A percentile compares a stretch with the other conserved stretches of the same genome.
phyloP scores from a whole-genome alignment of 148 eudicot species.

The Linanthus parryae region DNA sequence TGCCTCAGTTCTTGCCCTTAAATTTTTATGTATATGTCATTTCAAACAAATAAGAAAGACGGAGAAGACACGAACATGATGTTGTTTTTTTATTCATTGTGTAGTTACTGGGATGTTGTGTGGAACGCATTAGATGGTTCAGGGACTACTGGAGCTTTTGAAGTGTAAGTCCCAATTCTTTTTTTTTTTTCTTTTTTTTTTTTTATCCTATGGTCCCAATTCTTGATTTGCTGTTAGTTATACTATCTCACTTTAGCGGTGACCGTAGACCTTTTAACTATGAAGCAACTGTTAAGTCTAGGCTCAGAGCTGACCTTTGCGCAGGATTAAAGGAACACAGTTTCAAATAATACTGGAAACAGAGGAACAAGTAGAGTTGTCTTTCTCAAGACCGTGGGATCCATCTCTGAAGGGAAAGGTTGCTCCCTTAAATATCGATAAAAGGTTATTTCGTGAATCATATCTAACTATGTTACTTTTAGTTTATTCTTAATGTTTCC shows the following conservation, averaged over 20 bases:
- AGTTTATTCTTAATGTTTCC: neutral
- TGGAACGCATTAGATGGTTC: conserved; percentile 37
- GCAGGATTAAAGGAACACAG: conserved; percentile 63
- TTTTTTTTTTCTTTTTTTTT: neutral
- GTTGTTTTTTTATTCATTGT: neutral
- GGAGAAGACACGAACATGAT: neutral
- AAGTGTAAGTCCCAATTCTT: conserved; percentile 25
- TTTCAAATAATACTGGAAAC: conserved; percentile 52
- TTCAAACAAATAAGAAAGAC: neutral
- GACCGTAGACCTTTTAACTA: too few species aligned
- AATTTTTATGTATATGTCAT: too few species aligned
- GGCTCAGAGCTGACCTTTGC: conserved; percentile 4
- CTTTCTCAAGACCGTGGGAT: conserved; percentile 84
- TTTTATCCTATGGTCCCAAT: neutral
- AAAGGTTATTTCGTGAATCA: conserved; percentile 36
- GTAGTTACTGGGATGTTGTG: conserved; percentile 39
- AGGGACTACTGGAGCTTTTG: conserved; percentile 31
- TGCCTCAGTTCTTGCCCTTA: too few species aligned
- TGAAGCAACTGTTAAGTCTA: neutral
- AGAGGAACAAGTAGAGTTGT: conserved; percentile 75
- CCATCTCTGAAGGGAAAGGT: conserved; percentile 46
- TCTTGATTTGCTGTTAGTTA: too few species aligned
- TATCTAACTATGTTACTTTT: neutral
- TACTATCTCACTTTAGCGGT: too few species aligned
- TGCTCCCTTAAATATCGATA: conserved; percentile 78